Evolutionary conservation across 2,329 filamentous ascomycete species (phyloP).

Genomic region (Calonectria multiphialidica): DNA sequence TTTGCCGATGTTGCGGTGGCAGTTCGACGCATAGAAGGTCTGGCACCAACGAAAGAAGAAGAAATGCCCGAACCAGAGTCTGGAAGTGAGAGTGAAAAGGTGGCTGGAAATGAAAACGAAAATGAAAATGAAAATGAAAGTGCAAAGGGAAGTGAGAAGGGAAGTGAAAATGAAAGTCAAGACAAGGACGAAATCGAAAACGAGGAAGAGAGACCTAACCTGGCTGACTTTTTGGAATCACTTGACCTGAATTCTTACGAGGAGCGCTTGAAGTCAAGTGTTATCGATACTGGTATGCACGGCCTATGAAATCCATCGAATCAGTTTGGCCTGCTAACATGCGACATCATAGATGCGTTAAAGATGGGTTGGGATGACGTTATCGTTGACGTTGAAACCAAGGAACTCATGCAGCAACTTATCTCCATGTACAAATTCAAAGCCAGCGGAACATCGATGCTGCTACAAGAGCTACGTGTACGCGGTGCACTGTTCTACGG

Average conservation of each 20-base stretch:
- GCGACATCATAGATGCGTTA: background rate
- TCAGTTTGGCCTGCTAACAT: background rate
- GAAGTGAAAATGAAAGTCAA: too few relatives aligned
- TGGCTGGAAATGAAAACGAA: background rate
- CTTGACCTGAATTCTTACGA: background rate
- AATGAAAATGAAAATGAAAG: too few relatives aligned
- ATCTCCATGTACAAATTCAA: background rate
- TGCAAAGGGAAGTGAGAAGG: too few relatives aligned
- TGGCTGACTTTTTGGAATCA: background rate
- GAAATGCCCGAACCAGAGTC: background rate
- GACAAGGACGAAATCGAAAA: too few relatives aligned
- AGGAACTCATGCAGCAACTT: background rate
- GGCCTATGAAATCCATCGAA: background rate
- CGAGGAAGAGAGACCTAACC: too few relatives aligned
- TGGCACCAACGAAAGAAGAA: background rate
- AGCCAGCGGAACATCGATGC: background rate
- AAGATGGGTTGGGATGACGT: background rate
- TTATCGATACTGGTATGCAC: background rate
- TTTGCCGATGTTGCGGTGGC: background rate
- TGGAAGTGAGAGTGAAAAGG: background rate
- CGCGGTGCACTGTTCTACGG: background rate
- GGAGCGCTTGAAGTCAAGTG: background rate
- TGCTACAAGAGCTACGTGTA: background rate
- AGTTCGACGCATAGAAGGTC: background rate
- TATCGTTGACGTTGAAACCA: background rate